Percentiles rank a stretch among this genome's conserved stretches.
phyloP scores from a whole-genome alignment of 2,329 filamentous ascomycete species.

The Clathrospora elynae region DNA sequence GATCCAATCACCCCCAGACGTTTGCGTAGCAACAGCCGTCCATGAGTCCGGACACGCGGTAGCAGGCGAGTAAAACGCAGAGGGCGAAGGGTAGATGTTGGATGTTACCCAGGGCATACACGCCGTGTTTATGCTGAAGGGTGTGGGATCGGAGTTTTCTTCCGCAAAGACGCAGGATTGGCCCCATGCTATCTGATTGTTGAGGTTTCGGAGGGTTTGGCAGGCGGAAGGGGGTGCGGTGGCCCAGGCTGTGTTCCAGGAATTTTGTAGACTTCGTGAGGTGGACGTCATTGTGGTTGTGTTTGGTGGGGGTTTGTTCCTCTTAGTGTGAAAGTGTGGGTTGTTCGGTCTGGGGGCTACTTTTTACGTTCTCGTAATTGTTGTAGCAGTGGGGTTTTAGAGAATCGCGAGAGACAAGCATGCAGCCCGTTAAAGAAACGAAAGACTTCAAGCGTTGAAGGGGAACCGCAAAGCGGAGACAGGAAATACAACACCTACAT shows the following conservation, averaged over 20 bases:
- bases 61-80: slow-evolving; percentile 31
- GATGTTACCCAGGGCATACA: slow-evolving; percentile 33
- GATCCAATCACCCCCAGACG: slow-evolving; percentile 20
- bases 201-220: slow-evolving; percentile 22
- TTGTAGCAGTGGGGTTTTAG: not conserved
- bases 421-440: too few species aligned
- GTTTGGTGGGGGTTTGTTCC: too few species aligned
- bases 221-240: slow-evolving; percentile 25
- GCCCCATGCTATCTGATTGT: slow-evolving; percentile 63
- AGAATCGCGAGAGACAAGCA: not conserved
- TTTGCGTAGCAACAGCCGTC: slow-evolving; percentile 28
- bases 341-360: not conserved
- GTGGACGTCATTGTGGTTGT: slow-evolving; percentile 19
- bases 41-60: slow-evolving; percentile 30
- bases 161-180: slow-evolving; percentile 83
- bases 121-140: slow-evolving; percentile 74
- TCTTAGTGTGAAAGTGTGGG: too few species aligned
- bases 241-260: slow-evolving; percentile 25
- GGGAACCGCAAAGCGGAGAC: not conserved
- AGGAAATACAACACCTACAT: not conserved
- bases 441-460: too few species aligned
- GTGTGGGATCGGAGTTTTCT: slow-evolving; percentile 70
- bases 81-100: slow-evolving; percentile 10
- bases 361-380: not conserved
- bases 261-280: slow-evolving; percentile 19